Base-by-base conservation (phyloP, 192 early-diverging fungal species). In the Backusella sp. region DNA sequence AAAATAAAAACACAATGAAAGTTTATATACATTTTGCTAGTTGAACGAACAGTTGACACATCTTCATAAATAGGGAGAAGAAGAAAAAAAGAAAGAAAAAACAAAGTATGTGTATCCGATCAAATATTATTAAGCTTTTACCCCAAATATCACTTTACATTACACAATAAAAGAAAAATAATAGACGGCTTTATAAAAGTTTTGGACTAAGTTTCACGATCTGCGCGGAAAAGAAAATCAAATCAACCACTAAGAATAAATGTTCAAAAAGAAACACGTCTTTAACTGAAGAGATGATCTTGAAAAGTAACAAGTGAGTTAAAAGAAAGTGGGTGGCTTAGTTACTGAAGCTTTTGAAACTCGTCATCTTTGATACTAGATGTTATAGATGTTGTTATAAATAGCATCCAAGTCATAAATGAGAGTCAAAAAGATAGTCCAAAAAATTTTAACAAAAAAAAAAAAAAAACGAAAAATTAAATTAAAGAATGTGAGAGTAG, bases 141-240 rank as follows among this genome's bases (percentile, higher is more conserved):
- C 56, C 56, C 56, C 56, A 62, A 28, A 28, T 62, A 62, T 62
- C 17, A 6, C 11, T 28, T 28, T 28, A 62, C 56, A 62, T 62
- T 62, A 62, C 56, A 62, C 56, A 62, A 62, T 28, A 0, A 62
- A 62, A 28, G 12, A 62, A 59, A 53, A 26, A 23, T 28, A 62
- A 49, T 49, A 28, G 21, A 62, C 56, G 23, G 56, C 56, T 62
- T 62, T 62, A 62, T 62, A 62, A 62, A 62, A 26, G 56, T 62
- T 28, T 62, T 28, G 11, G 26, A 28, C 56, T 62, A 62, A 62
- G 56, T 62, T 62, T 26, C 56, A 62, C 56, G 56, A 62, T 28
- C 56, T 62, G 23, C 11, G 56, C 56, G 56, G 56, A 62, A 62
- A 15, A 28, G 56, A 62, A 62, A 62, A 14, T 12, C 6, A 28